Base-by-base conservation (phyloP, 2,329 filamentous ascomycete species). In the Talaromyces sp. region DNA sequence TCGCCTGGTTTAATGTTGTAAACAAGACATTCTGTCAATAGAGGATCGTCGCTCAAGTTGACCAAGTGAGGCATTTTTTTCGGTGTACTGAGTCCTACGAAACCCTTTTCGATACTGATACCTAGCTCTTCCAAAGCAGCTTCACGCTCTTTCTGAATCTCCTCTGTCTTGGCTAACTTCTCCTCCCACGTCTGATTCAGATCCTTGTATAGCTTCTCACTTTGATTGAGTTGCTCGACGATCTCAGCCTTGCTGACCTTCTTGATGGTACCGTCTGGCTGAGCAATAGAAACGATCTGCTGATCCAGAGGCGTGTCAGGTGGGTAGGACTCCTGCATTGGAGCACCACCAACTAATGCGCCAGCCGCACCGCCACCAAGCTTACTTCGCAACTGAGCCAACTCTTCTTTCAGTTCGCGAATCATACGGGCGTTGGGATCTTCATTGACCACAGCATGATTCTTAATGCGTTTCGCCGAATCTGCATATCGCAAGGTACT, bases 1-100 rank as follows among this genome's bases (percentile, higher is more conserved):
- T 87, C 90, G 35, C 95, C 95, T 6, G 95, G 93, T 76, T 99
- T 99, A 68, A 99, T 85, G 71, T 99, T 99, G 80, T 99, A 99
- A 42, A 99, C 92, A 63, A 99, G 81, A 77, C 95, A 99, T 79
- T 99, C 95, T 5, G 93, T 93, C 50, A 99, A 83, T 35, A 99
- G 82, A 8, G 95, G 95, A 72, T 95, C 91, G 73, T 95, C 91
- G n/a, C 93, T 97, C 68, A 99, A 79, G 75, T 99, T 99, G 77
- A 99, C 95, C 77, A 99, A 80, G 86, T 99, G 95, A 8, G 95
- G 95, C 91, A 98, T 99, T 79, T 97, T 97, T 80, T 99, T 99
- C 0, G 95, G 95, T 21, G 93, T 98, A 64, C 92, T 93, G 65
- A 99, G 81, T 14, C 95, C 95, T 65, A 99, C 88, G 72, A 97